These are phyloP conservation scores for Purshia tridentata DNA, from an alignment of 306 rosid genomes.

Conservation along the genomic window DNA sequence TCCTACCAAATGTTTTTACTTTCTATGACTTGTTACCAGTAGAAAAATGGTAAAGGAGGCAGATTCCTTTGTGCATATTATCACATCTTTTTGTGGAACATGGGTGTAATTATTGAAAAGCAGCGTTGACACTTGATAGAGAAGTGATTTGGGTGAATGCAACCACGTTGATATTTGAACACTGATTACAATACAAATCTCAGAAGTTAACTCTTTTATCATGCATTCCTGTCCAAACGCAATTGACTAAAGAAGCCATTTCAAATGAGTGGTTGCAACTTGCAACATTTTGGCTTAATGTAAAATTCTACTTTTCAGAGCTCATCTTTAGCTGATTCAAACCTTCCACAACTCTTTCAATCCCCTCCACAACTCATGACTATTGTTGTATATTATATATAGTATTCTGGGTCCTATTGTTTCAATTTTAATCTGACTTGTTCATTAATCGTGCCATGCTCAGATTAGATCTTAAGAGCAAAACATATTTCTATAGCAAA, in stretches of 20 bases:
- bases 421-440: no score
- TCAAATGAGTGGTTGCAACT: constrained; percentile 11
- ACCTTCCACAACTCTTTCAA: background rate
- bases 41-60: background rate
- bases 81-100: background rate
- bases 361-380: no score
- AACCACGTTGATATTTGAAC: background rate
- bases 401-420: no score
- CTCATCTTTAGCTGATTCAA: background rate
- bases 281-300: background rate
- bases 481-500: no score
- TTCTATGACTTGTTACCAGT: background rate
- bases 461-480: no score
- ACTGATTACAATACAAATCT: constrained; percentile 15
- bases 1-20: background rate
- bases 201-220: background rate
- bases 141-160: constrained; percentile 8
- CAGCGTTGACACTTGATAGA: constrained; percentile 7
- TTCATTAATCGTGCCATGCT: no score
- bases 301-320: background rate
- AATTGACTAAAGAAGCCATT: constrained; percentile 2
- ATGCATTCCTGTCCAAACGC: background rate
- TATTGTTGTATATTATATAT: no score
- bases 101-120: constrained; percentile 10
- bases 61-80: constrained; percentile 7